Evolutionary conservation across 495 filamentous ascomycete species (phyloP), one percentile per base, ranked within the genome.

Genomic region (Xylaria castorea): DNA sequence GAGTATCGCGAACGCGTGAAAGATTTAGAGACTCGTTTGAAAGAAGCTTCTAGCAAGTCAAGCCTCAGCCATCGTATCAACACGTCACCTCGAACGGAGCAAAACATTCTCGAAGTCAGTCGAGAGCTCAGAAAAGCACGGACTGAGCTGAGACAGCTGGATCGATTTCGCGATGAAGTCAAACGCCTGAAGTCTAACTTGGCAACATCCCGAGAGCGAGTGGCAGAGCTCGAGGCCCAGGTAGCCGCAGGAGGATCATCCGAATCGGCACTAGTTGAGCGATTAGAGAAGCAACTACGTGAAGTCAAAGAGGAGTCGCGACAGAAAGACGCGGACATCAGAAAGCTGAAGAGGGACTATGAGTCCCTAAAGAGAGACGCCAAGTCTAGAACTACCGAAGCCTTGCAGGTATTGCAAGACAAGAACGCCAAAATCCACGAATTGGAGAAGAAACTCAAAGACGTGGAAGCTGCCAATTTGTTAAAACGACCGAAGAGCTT

Each of bases 1-100:
- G 87, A 90, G 57, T 93, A 93, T 78, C 92, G 90, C 74, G 83
- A 87, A 48, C 89, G 92, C 65, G 90, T 91, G 16, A 88, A 88
- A 51, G 85, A 88, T 53, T 81, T 95, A 81, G 84, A 90, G 78
- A 71, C 74, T 66, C 51, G 87, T 77, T 71, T 93, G 79, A 79
- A 86, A 77, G 75, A 86, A 75, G 70, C 82, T 77, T 48, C 83
- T 73, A 75, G 83, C 81, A 36, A 82, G 69, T 65, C 72, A 25
- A 79, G 74, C 71, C 77, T 61, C n/a, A 38, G 58, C 46, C 76
- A 30, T 36, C 79, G 57, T 5, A 75, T 75, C 63, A 57, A 38
- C 74, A 77, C 78, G 67, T 88, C 74, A 68, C 85, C 74, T 69
- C 81, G 72, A 71, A 88, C 84, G 4, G 84, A 87, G 42, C 82